Base-by-base conservation (phyloP, 2,329 filamentous ascomycete genomes). In the Scedosporium minutisporum region DNA sequence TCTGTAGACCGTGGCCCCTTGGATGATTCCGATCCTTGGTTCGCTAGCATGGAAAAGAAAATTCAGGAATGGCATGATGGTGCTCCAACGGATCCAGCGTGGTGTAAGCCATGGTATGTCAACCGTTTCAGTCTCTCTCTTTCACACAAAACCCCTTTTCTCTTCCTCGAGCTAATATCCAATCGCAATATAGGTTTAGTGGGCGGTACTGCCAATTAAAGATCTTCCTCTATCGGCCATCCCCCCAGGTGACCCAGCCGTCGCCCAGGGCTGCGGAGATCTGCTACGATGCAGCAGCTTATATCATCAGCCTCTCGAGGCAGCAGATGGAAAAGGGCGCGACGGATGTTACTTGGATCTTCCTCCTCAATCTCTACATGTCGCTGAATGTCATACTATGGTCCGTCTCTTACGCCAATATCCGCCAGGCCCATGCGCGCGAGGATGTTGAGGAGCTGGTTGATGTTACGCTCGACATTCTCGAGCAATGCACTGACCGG, bases 321-420 rank as follows among this genome's bases (percentile, higher is more conserved):
- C 87, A 89, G 69, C 92, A 96, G 73, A 88, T 96, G 70, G 84
- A 88, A 66, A 86, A 83, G 16, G 82, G 84, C 14, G 87, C 86
- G 23, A 85, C 95, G 10, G 93, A 97, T 70, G 81, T 97, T 64
- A 97, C 93, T 0, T 97, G 93, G 93, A 88, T 96, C 53, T 96
- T 96, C 70, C 85, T 96, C 1, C 83, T 96, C 64, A 87, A 89
- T 21, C 82, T 97, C 48, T 97, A 96, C 76, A 95, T 96, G 86
- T 87, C 90, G 4, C 82, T 97, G 63, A 97, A 96, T 71, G 93
- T 91, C 4, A 83, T 97, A 59, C 82, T 99, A 0, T 99, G 95
- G 95, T 86, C 90, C 1, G 82, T 96, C 6, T 96, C 93, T 1
- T 97, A 96, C 70, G 82, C 88, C 3, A 89, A 93, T 66, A 87